Conservation (phyloP, 768 basidiomycete genomes). For the Wakefieldia striispora region DNA sequence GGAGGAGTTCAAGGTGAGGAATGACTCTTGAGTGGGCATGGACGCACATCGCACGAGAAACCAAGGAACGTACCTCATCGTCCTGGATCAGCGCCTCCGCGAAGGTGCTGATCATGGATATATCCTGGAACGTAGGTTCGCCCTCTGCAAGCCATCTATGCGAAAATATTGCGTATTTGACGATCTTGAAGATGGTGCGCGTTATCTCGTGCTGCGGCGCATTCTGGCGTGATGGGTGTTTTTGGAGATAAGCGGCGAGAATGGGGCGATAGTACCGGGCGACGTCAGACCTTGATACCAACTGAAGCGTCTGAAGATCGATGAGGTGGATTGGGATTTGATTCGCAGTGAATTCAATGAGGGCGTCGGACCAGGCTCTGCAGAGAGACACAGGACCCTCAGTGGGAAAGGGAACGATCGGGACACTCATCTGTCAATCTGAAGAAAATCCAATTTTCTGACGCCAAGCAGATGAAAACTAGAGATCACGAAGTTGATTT, state of each 20-base stretch:
- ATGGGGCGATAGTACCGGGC: not conserved
- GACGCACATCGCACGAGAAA: not conserved
- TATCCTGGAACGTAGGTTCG: constrained; percentile 10
- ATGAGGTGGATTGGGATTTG: constrained; percentile 13
- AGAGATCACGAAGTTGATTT: no score
- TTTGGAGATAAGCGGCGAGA: constrained; percentile 6
- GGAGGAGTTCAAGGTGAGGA: not conserved
- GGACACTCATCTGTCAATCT: not conserved
- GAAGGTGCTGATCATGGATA: constrained; percentile 1
- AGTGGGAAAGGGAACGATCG: not conserved
- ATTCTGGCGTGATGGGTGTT: not conserved
- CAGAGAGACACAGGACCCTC: not conserved
- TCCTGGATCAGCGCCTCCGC: not conserved
- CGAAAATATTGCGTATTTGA: constrained; percentile 16
- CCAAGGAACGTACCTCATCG: not conserved
- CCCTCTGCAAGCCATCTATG: constrained; percentile 12
- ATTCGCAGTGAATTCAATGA: constrained; percentile 8
- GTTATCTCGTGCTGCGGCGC: not conserved
- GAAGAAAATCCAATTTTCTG: no score
- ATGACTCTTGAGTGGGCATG: not conserved
- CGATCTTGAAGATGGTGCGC: constrained; percentile 1
- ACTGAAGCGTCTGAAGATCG: constrained; percentile 5
- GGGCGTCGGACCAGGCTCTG: constrained; percentile 1
- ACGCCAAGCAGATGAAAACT: no score
- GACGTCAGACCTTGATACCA: constrained; percentile 7